These are phyloP conservation scores for Agrocybe pediades DNA, from an alignment of 768 basidiomycete genomes.

Conservation along the genomic window DNA sequence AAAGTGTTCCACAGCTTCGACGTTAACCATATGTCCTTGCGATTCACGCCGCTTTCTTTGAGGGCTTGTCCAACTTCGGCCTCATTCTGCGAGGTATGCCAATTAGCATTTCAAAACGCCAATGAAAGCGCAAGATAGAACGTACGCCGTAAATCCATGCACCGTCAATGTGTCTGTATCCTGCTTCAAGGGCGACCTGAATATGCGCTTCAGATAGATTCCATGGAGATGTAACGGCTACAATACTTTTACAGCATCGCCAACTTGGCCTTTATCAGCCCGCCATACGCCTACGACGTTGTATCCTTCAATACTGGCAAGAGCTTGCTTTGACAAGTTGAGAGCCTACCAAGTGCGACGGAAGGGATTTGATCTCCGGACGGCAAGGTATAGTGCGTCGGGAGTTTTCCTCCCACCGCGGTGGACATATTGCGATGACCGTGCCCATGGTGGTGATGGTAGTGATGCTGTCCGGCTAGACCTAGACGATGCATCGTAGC, in stretches of 20 bases:
- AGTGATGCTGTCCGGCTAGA: slow-evolving; percentile 1
- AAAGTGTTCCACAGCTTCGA: slow-evolving; percentile 80
- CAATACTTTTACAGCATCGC: slow-evolving; percentile 61
- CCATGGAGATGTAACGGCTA: not conserved
- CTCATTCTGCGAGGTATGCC: slow-evolving; percentile 49
- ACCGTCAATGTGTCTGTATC: slow-evolving; percentile 74
- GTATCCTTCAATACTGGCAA: not conserved
- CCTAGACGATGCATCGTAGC: slow-evolving; percentile 8
- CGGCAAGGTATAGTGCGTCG: slow-evolving; percentile 58
- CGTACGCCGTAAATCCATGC: slow-evolving; percentile 70
- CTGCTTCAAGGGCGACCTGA: slow-evolving; percentile 58
- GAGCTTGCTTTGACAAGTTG: not conserved
- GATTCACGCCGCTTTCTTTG: slow-evolving; percentile 56
- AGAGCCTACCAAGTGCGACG: slow-evolving; percentile 50
- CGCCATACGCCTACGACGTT: slow-evolving; percentile 61
- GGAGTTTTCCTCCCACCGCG: slow-evolving; percentile 24
- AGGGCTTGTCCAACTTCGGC: slow-evolving; percentile 68
- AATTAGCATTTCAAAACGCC: not conserved
- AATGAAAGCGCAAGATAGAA: slow-evolving; percentile 5
- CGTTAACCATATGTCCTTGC: slow-evolving; percentile 70
- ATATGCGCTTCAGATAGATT: not conserved
- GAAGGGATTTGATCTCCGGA: slow-evolving; percentile 71
- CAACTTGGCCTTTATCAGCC: slow-evolving; percentile 58
- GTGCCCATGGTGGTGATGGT: not conserved
- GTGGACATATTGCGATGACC: slow-evolving; percentile 9